Base-by-base conservation (phyloP, 495 filamentous ascomycete genomes). In the Penicillium soppii region DNA sequence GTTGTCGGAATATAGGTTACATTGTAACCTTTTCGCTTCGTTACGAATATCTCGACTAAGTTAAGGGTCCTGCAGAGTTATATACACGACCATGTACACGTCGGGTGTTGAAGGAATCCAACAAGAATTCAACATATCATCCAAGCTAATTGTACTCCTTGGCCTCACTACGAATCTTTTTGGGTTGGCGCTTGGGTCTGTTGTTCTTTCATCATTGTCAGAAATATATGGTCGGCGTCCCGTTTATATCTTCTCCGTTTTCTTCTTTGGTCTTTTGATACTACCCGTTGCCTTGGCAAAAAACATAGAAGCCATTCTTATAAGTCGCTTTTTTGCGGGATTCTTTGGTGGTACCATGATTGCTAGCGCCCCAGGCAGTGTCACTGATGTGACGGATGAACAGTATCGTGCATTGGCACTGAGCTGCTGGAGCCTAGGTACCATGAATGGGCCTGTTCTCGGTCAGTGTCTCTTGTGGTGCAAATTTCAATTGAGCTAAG, bases 11-110 rank as follows among this genome's bases (percentile, higher is more conserved):
- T n/a, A n/a, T n/a, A n/a, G n/a, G n/a, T n/a, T n/a, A n/a, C n/a
- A n/a, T n/a, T n/a, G n/a, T n/a, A n/a, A n/a, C n/a, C n/a, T n/a
- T n/a, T n/a, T n/a, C n/a, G n/a, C n/a, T n/a, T n/a, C n/a, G n/a
- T n/a, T n/a, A n/a, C n/a, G n/a, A n/a, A n/a, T n/a, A n/a, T n/a
- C n/a, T n/a, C n/a, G n/a, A 25, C 33, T 12, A 22, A 7, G 30
- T 20, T 45, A 19, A 30, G 35, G 10, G 7, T 8, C 19, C 4
- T 41, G 1, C 22, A 76, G 74, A 21, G 82, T 92, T 9, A 72
- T 92, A 23, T 90, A 90, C 61, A 84, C 80, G 8, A 92, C 90
- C 5, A 85, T 81, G 56, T 92, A 91, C 63, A 87, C 88, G 13
- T 81, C 84, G 0, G 82, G 81, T 25, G 76, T 83, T 22, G 76